Percentiles rank a stretch among this genome's conserved stretches.
These are phyloP conservation scores for Yarrowia phangngaensis DNA, from an alignment of 805 yeast species.

Conservation along the genomic window DNA sequence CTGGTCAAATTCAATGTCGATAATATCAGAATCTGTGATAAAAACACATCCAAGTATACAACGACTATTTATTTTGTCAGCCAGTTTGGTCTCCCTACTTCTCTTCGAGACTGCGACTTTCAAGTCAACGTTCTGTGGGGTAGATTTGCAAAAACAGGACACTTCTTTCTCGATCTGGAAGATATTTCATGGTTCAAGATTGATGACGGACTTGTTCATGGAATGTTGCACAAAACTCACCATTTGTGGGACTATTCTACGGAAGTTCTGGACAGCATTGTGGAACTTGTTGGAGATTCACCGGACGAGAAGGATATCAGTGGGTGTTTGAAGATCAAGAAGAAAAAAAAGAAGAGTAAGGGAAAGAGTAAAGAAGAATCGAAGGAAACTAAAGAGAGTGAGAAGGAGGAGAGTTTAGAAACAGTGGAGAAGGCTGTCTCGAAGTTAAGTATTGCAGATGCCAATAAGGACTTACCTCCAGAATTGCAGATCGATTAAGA, in stretches of 20 bases:
- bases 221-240: slow-evolving; percentile 4
- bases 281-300: not conserved
- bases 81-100: slow-evolving; percentile 3
- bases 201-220: slow-evolving; percentile 1
- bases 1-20: slow-evolving; percentile 18
- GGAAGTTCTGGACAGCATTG: not conserved
- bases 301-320: not conserved
- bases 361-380: not conserved
- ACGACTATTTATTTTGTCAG: not conserved
- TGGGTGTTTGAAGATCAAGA: not conserved
- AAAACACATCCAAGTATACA: not conserved
- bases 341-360: slow-evolving; percentile 7
- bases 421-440: too few species aligned
- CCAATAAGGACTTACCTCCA: too few species aligned
- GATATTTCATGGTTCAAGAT: slow-evolving; percentile 3
- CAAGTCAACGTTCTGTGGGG: not conserved
- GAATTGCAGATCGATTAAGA: too few species aligned
- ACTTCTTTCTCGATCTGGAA: slow-evolving; percentile 2
- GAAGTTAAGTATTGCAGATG: too few species aligned
- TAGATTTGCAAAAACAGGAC: slow-evolving; percentile 3
- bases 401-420: too few species aligned
- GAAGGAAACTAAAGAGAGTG: too few species aligned
- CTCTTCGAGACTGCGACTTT: not conserved
- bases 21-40: not conserved
- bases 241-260: slow-evolving; percentile 5